Evolutionary conservation across 305 asterid genomes (phyloP).

Genomic region (Rubia balearica): DNA sequence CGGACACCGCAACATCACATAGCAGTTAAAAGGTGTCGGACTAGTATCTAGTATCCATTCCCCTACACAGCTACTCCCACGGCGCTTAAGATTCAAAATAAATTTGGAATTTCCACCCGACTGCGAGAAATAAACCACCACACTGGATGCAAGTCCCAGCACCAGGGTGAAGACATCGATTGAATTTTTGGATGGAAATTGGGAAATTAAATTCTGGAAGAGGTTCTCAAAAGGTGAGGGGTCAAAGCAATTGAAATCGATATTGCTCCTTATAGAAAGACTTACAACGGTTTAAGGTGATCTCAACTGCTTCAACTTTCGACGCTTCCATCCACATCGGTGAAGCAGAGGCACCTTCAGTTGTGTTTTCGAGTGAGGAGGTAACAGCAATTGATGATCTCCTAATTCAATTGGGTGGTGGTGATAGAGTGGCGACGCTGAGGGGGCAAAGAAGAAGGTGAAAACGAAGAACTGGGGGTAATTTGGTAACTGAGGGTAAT

Average conservation of each 20-base stretch:
- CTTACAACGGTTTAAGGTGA: constrained; percentile 2
- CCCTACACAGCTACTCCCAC: constrained; percentile 30
- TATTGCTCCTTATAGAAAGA: constrained; percentile 24
- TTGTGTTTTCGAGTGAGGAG: constrained; percentile 19
- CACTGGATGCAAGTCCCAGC: constrained; percentile 67
- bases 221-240: constrained; percentile 39
- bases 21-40: constrained; percentile 95
- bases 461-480: no score
- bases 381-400: constrained; percentile 15
- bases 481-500: no score
- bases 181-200: constrained; percentile 44
- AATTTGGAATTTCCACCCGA: constrained; percentile 16
- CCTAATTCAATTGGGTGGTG: no score
- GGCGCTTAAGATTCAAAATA: constrained; percentile 14
- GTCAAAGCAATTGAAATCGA: constrained; percentile 18
- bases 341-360: constrained; percentile 9
- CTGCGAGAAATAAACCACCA: constrained; percentile 45
- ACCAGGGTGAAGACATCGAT: constrained; percentile 50
- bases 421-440: no score
- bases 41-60: constrained; percentile 80
- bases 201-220: constrained; percentile 43
- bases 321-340: constrained; percentile 57
- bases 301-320: constrained; percentile 27
- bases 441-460: no score
- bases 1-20: constrained; percentile 78